Evolutionary conservation across 352 stramenopile genomes (phyloP).

Genomic region (Phytophthora citricola): DNA sequence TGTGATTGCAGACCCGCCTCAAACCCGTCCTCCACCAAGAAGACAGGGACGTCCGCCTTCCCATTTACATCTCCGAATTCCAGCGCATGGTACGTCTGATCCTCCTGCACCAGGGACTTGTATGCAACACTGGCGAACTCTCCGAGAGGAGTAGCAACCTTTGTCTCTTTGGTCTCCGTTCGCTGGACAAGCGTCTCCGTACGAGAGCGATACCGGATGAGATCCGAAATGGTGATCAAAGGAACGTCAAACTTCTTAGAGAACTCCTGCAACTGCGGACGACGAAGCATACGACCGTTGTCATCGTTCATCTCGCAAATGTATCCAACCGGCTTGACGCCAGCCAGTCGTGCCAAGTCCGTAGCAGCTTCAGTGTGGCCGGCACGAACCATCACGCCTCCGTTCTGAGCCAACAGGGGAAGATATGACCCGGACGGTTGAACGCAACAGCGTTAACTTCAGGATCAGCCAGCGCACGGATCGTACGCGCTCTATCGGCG

Average conservation of each 20-base stretch:
- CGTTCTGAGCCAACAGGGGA: constrained; percentile 69
- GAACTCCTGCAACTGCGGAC: constrained; percentile 89
- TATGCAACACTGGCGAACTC: constrained; percentile 72
- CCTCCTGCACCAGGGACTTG: constrained; percentile 62
- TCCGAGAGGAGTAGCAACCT: constrained; percentile 72
- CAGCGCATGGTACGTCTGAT: constrained; percentile 66
- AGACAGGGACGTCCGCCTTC: constrained; percentile 53
- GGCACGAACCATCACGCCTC: constrained; percentile 81
- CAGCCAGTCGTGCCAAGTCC: constrained; percentile 94
- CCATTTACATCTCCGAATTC: constrained; percentile 51
- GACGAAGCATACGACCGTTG: constrained; percentile 79
- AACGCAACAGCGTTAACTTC: constrained; percentile 54
- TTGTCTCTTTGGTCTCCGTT: constrained; percentile 17
- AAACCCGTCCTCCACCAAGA: constrained; percentile 71
- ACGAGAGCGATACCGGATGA: constrained; percentile 94
- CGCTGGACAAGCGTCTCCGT: constrained; percentile 73
- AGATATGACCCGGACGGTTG: constrained; percentile 83
- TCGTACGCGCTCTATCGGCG: constrained; percentile 93
- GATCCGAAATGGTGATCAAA: constrained; percentile 97
- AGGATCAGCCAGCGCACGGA: constrained; percentile 91
- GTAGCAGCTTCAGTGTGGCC: constrained; percentile 98
- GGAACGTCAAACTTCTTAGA: constrained; percentile 91
- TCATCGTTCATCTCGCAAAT: constrained; percentile 92
- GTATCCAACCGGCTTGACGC: constrained; percentile 84
- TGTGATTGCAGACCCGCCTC: constrained; percentile 61